phyloP scores from a whole-genome alignment of 306 rosid genomes.

The Crotalaria pallida region DNA sequence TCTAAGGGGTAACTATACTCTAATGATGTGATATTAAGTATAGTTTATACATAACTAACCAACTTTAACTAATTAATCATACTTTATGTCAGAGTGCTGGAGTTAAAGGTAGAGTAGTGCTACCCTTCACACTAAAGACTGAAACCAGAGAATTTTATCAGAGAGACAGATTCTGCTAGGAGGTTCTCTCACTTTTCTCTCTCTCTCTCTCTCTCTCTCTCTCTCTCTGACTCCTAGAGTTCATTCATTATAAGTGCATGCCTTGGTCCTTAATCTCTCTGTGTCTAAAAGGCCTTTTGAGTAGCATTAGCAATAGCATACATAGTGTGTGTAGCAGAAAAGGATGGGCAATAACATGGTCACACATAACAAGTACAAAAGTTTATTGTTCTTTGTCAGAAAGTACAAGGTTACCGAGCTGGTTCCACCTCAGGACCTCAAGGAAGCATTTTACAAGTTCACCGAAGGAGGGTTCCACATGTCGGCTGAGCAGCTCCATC shows the following conservation, averaged over 20 bases:
- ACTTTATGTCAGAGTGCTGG: no score
- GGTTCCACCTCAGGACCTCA: conserved; percentile 65
- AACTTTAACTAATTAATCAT: no score
- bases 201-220: not conserved
- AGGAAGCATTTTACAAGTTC: conserved; percentile 42
- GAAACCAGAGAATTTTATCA: no score
- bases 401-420: conserved; percentile 56
- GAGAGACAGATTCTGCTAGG: conserved; percentile 1
- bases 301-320: no score
- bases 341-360: conserved; percentile 28
- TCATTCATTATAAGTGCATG: conserved; percentile 15
- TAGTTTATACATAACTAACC: no score
- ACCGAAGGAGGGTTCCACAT: conserved; percentile 40
- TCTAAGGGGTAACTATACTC: no score
- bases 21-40: no score
- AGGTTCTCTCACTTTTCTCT: conserved; percentile 17
- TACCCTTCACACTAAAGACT: no score
- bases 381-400: conserved; percentile 55
- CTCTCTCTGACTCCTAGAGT: not conserved
- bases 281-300: not conserved
- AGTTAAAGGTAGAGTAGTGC: no score
- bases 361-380: conserved; percentile 50
- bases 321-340: not conserved
- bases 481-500: conserved; percentile 51
- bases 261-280: not conserved